Evolutionary conservation across 805 yeast genomes (phyloP), one percentile per base, ranked within the genome.

Genomic region (Allodekkera sacchari): DNA sequence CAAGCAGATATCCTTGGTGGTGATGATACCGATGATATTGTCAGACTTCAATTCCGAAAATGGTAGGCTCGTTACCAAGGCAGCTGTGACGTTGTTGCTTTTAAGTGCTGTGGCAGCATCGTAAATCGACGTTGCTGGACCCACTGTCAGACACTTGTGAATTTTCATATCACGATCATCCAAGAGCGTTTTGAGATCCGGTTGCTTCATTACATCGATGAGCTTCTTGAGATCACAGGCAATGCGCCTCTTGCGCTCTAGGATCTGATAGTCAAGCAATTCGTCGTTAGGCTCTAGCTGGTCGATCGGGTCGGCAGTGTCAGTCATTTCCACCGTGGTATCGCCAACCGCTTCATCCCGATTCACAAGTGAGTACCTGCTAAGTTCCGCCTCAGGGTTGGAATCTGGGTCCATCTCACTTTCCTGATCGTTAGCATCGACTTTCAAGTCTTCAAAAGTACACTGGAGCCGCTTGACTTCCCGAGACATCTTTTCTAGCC

Each of bases 1-100:
- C 28, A 56, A 63, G 14, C 61, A 63, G 13, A 65, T 53, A 44
- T 66, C 72, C 39, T 65, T 66, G 27, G 64, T 62, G 1, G 71
- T 66, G 32, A 66, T 51, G 31, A 66, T 66, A 1, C 71, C 72
- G 37, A 66, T 63, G 1, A 64, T 55, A 29, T 55, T 54, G 30
- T 55, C 53, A 18, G 24, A 19, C 9, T 31, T 25, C 23, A 15
- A 22, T 11, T 20, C 23, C 3, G 22, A 4, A 23, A 21, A 7
- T n/a, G 26, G n/a, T 11, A 11, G 8, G 11, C n/a, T 12, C 11
- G 16, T 15, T 9, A 28, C 6, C 18, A 66, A 39, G 1, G 63
- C 51, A 1, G 72, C 69, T 1, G 70, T 66, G 1, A 59, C 55
- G 12, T 55, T 48, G n/a, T 55, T 47, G 19, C 55, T 45, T 16